Base-by-base conservation (phyloP, 2,329 filamentous ascomycete species). In the Fusarium ramigenum region DNA sequence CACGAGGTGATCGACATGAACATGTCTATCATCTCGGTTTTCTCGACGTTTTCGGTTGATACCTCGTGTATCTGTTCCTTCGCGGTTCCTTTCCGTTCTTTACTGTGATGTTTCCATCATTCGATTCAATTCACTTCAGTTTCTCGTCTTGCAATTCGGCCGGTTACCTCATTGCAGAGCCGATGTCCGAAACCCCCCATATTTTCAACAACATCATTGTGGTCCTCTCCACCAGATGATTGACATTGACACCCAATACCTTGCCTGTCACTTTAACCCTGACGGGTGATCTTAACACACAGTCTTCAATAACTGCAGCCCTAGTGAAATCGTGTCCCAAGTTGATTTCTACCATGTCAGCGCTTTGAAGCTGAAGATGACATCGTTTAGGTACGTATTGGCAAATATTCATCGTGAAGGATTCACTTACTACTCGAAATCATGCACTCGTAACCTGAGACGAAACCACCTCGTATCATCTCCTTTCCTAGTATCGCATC, bases 1-100 rank as follows among this genome's bases (percentile, higher is more conserved):
- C 61, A 71, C 70, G 63, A 63, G 53, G 59, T 61, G 64, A 75
- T 66, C 47, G 36, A 37, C 69, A 57, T 54, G 50, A 58, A 43
- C 37, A 15, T 39, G 18, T 44, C 54, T 37, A 52, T 30, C 59
- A 63, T 56, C 34, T 30, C 18, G 21, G 42, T 32, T 47, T 42
- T 18, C 39, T 36, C 7, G 25, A 54, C 37, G 36, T 52, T 52
- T 66, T 50, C 23, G 25, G 36, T 28, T 49, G 30, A 11, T 43
- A 43, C 36, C 34, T 30, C 34, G 25, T 32, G 28, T 16, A 36
- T 61, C 25, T 42, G 32, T 14, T 44, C 30, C 54, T 53, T 40
- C 21, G 11, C 58, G 21, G 52, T 52, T 46, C n/a, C 21, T 57
- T 59, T 57, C 53, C 28, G 14, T 15, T 58, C 23, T 28, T 16